These are phyloP conservation scores for Plasmopara halstedii DNA, from an alignment of 352 stramenopile genomes.

Conservation along the genomic window DNA sequence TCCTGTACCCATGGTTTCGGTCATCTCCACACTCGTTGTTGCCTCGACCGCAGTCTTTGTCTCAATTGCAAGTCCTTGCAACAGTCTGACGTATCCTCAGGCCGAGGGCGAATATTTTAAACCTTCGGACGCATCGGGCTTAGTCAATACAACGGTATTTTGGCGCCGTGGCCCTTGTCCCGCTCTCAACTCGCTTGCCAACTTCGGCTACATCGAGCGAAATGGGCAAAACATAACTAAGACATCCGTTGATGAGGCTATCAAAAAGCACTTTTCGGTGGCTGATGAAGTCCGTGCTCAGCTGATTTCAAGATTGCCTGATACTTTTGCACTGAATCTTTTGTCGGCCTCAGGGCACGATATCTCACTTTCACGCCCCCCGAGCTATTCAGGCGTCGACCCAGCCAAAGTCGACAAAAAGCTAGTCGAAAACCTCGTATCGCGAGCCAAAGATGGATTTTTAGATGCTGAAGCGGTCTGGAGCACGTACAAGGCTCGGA, in stretches of 20 bases:
- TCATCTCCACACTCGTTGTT: too few relatives aligned
- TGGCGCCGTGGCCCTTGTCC: slow-evolving; percentile 34
- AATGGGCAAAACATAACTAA: slow-evolving; percentile 31
- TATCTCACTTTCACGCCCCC: slow-evolving; percentile 32
- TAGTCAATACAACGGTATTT: slow-evolving; percentile 15
- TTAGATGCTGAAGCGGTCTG: neutral
- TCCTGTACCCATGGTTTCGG: too few relatives aligned
- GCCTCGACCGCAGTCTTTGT: too few relatives aligned
- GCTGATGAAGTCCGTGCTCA: slow-evolving; percentile 14
- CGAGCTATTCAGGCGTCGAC: slow-evolving; percentile 27
- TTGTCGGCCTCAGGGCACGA: slow-evolving; percentile 42
- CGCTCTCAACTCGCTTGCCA: slow-evolving; percentile 42
- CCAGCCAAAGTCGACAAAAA: slow-evolving; percentile 17
- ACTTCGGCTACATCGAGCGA: slow-evolving; percentile 36
- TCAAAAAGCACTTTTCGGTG: slow-evolving; percentile 30
- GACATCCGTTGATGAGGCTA: slow-evolving; percentile 13
- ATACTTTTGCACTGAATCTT: slow-evolving; percentile 28
- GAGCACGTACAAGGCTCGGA: slow-evolving; percentile 7
- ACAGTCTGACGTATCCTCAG: too few relatives aligned
- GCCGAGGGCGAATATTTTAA: neutral
- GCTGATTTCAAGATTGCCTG: slow-evolving; percentile 16
- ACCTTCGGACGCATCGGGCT: slow-evolving; percentile 1
- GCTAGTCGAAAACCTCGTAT: slow-evolving; percentile 23
- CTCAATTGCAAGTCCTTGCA: too few relatives aligned
- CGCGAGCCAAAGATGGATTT: slow-evolving; percentile 9